A percentile compares a stretch with the other conserved stretches of the same genome.
These are phyloP conservation scores for Claviceps cyperi DNA, from an alignment of 2,329 filamentous ascomycete species.

Conservation along the genomic window DNA sequence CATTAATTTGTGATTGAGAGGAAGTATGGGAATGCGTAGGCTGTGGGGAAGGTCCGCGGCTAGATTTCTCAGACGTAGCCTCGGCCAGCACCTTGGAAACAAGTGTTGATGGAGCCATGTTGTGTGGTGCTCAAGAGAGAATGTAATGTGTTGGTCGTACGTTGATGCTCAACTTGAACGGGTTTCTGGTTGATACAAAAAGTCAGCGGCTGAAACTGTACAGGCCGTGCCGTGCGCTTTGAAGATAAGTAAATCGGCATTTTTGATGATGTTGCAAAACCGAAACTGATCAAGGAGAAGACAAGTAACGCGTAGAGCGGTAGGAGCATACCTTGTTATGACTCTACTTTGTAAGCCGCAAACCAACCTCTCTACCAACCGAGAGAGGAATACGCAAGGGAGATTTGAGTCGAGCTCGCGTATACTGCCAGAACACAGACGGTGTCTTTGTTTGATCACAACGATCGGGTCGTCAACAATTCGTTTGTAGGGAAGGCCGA, in stretches of 20 bases:
- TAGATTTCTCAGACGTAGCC: constrained; percentile 26
- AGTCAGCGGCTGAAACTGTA: background rate
- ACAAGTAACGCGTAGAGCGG: background rate
- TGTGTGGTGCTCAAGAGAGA: constrained; percentile 7
- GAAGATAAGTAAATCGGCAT: too few relatives aligned
- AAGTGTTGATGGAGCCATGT: constrained; percentile 16
- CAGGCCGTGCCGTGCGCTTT: background rate
- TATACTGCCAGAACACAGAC: too few relatives aligned
- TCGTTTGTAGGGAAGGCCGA: background rate
- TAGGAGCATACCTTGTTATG: background rate
- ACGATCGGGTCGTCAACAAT: background rate
- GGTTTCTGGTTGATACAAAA: background rate
- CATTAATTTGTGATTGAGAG: constrained; percentile 32
- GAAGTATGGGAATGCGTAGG: constrained; percentile 73
- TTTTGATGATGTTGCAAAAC: too few relatives aligned
- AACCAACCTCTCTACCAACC: background rate
- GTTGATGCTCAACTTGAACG: background rate
- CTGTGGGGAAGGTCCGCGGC: constrained; percentile 68
- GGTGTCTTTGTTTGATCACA: too few relatives aligned
- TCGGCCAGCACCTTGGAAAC: constrained; percentile 28
- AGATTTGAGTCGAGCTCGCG: too few relatives aligned
- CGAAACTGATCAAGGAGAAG: background rate
- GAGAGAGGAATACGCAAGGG: background rate
- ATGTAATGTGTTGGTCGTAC: background rate
- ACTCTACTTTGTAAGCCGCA: background rate